Base-by-base conservation (phyloP, 1,284 basidiomycete species). In the Ceratobasidium sp. region DNA sequence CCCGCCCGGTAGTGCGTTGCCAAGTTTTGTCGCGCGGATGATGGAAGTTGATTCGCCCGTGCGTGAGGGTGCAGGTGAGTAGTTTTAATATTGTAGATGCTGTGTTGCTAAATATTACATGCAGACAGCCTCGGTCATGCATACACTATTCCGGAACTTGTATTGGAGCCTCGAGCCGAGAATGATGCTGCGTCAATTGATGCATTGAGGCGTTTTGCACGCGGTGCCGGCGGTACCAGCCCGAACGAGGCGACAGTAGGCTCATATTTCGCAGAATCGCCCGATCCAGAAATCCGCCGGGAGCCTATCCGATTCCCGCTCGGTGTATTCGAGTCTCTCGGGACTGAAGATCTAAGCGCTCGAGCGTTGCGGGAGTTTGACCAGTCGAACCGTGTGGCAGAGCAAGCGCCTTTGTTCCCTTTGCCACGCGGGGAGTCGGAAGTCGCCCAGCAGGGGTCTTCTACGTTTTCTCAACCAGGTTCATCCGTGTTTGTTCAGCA, bases 11-110 rank as follows among this genome's bases (percentile, higher is more conserved):
- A 69, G 64, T 33, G 64, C 64, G 14, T 33, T 69, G 8, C 64
- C 64, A 7, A 69, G 64, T 56, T 69, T 69, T 58, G 64, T 69
- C 21, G 64, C 64, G 9, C 51, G 64, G 38, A 69, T 69, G 64
- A 69, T 69, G 64, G 64, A 69, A 25, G 64, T 69, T 14, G 64
- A 69, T 46, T 69, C 64, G 53, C 64, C 64, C 30, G 64, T 69
- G 49, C 63, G 63, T 33, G 63, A 66, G 36, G 23, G 58, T 63
- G 61, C 36, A 33, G 61, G 61, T 63, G 21, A 49, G 28, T 18
- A 63, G 9, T 49, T 49, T 12, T 28, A 49, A 49, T 25, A 5
- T 2, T 11, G 28, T 7, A 23, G 21, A 3, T 59, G 36, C 21
- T 16, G n/a, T 53, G n/a, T 53, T 40, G 38, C 48, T 66, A 33